These are phyloP conservation scores for Phaeosphaeria sp. DNA, from an alignment of 2,329 filamentous ascomycete genomes.

Conservation along the genomic window DNA sequence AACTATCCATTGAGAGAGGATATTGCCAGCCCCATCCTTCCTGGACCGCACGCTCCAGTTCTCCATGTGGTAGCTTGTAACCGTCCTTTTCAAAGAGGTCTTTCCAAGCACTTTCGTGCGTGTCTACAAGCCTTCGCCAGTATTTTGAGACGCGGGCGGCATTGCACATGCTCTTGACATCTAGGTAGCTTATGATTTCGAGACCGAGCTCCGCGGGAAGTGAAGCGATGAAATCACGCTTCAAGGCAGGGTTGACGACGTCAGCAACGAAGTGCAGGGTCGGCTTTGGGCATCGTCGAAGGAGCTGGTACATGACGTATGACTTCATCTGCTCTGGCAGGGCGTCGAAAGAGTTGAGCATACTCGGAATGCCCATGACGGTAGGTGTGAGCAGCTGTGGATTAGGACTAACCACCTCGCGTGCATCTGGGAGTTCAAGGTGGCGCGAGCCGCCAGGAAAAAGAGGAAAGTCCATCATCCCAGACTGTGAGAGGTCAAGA, in stretches of 20 bases:
- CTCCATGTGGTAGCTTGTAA: conserved; percentile 77
- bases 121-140: conserved; percentile 90
- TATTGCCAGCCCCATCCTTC: conserved; percentile 99
- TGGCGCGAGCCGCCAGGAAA: conserved; percentile 24
- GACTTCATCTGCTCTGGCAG: conserved; percentile 92
- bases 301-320: conserved; percentile 95
- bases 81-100: conserved; percentile 86
- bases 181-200: conserved; percentile 85
- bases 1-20: conserved; percentile 74
- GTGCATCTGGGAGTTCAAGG: conserved; percentile 26
- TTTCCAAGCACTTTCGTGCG: conserved; percentile 96
- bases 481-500: conserved; percentile 40
- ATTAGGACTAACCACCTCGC: conserved; percentile 29
- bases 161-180: conserved; percentile 83
- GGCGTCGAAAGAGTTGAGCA: conserved; percentile 88
- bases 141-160: conserved; percentile 93
- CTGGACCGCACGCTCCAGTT: conserved; percentile 82
- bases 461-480: conserved; percentile 20
- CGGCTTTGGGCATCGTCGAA: conserved; percentile 84
- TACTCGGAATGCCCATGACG: conserved; percentile 79
- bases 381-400: conserved; percentile 47
- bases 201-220: conserved; percentile 87
- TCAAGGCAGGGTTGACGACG: conserved; percentile 90
- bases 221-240: conserved; percentile 87
- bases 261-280: conserved; percentile 89